phyloP scores from a whole-genome alignment of 805 yeast genomes.

The Wickerhamiella cacticola region DNA sequence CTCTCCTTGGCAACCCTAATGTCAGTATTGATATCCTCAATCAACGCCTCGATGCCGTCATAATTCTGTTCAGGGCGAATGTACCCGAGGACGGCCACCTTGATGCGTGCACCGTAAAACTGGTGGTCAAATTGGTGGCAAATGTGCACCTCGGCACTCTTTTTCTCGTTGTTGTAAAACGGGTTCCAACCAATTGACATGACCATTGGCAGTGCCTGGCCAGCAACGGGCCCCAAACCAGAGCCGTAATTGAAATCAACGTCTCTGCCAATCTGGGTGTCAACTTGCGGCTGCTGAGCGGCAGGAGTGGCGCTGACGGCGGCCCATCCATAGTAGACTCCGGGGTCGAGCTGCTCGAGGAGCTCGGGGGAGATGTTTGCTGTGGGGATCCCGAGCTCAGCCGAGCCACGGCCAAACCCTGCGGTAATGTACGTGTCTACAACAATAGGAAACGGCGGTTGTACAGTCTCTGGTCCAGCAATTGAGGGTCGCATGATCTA shows the following conservation, averaged over 20 bases:
- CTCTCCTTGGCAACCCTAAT: conserved; percentile 51
- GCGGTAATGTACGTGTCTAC: conserved; percentile 39
- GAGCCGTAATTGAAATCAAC: conserved; percentile 55
- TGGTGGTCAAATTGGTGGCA: conserved; percentile 53
- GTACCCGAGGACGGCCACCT: conserved; percentile 68
- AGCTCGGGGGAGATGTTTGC: conserved; percentile 67
- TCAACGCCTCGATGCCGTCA: conserved; percentile 70
- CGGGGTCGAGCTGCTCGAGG: conserved; percentile 43
- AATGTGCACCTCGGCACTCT: conserved; percentile 76
- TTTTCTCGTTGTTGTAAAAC: conserved; percentile 63
- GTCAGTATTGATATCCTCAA: conserved; percentile 72
- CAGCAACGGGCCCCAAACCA: conserved; percentile 31
- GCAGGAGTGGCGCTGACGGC: conserved; percentile 8
- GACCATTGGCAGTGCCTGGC: conserved; percentile 66
- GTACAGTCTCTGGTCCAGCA: conserved; percentile 27
- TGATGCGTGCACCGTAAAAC: conserved; percentile 75
- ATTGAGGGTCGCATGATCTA: conserved; percentile 24
- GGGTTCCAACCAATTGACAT: conserved; percentile 97
- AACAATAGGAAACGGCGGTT: conserved; percentile 30
- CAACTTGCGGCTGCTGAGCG: conserved; percentile 18
- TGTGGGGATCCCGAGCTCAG: conserved; percentile 90
- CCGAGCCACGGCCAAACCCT: conserved; percentile 93
- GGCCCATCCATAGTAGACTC: conserved; percentile 85
- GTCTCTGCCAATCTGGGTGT: conserved; percentile 20
- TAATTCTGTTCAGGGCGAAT: conserved; percentile 84